These are phyloP conservation scores for Euclidium syriacum DNA, from an alignment of 345 rosid species.

Conservation along the genomic window DNA sequence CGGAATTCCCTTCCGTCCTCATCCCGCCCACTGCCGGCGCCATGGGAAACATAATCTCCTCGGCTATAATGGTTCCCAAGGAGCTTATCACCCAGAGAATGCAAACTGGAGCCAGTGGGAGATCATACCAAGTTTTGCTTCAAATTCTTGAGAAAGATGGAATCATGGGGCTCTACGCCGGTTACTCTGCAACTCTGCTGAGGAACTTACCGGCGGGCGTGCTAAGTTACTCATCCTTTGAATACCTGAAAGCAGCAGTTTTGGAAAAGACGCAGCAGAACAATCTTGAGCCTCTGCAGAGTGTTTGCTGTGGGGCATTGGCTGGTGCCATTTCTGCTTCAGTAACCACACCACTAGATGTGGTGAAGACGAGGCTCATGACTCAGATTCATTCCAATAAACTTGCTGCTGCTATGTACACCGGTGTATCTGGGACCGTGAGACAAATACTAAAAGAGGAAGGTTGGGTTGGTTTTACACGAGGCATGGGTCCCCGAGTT, in stretches of 20 bases:
- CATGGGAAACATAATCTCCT: conserved; percentile 88
- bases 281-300: conserved; percentile 76
- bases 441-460: conserved; percentile 84
- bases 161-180: conserved; percentile 77
- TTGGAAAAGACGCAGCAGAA: conserved; percentile 52
- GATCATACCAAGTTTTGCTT: conserved; percentile 73
- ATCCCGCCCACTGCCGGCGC: conserved; percentile 97
- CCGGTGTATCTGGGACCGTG: conserved; percentile 57
- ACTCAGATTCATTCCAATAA: conserved; percentile 63
- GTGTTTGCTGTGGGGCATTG: conserved; percentile 80
- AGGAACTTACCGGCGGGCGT: conserved; percentile 94
- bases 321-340: conserved; percentile 96
- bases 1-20: conserved; percentile 57
- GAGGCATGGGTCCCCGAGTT: conserved; percentile 87
- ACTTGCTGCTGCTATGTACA: conserved; percentile 55
- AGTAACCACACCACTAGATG: conserved; percentile 83
- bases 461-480: conserved; percentile 78
- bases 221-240: conserved; percentile 82
- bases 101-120: conserved; percentile 86
- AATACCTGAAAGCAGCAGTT: conserved; percentile 78
- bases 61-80: conserved; percentile 92
- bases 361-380: conserved; percentile 92
- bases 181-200: conserved; percentile 82
- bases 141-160: conserved; percentile 82
- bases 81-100: conserved; percentile 87